Evolutionary conservation across 1,139 yeast species (phyloP).

Genomic region (Yamadazyma oceani): DNA sequence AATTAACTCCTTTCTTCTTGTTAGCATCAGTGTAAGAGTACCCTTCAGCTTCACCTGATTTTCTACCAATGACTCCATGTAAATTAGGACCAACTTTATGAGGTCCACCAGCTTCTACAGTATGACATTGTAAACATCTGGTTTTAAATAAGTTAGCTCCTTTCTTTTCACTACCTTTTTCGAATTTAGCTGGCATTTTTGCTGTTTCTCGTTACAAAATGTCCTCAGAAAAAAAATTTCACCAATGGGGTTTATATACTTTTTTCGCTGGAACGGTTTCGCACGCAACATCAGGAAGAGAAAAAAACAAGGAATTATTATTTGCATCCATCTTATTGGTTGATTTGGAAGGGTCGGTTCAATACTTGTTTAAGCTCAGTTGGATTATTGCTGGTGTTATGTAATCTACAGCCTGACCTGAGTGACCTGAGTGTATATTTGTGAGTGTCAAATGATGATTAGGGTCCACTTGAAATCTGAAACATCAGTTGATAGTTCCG

Average conservation of each 20-base stretch:
- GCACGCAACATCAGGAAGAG: too few species aligned
- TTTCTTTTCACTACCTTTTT: slow-evolving; percentile 86
- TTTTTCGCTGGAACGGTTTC: slow-evolving; percentile 2
- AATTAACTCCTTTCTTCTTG: slow-evolving; percentile 89
- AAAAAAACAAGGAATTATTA: slow-evolving; percentile 9
- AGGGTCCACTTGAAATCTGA: too few species aligned
- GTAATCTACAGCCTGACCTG: too few species aligned
- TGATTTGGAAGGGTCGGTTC: too few species aligned
- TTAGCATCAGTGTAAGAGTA: slow-evolving; percentile 97
- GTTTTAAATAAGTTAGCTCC: slow-evolving; percentile 99
- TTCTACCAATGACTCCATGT: slow-evolving; percentile 91
- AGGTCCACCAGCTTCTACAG: slow-evolving; percentile 93
- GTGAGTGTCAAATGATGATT: too few species aligned
- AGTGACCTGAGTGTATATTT: too few species aligned
- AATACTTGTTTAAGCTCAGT: too few species aligned
- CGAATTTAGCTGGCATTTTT: slow-evolving; percentile 64
- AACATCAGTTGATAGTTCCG: too few species aligned
- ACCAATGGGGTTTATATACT: slow-evolving; percentile 5
- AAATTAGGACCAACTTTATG: slow-evolving; percentile 99
- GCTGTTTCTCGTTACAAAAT: neutral
- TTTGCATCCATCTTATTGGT: slow-evolving; percentile 11
- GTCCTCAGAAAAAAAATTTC: slow-evolving; percentile 1
- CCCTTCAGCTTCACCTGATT: slow-evolving; percentile 89
- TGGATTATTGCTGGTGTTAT: too few species aligned
- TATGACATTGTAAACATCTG: slow-evolving; percentile 99